Conservation (phyloP, 2,329 filamentous ascomycete genomes). For the Pyricularia sp. region DNA sequence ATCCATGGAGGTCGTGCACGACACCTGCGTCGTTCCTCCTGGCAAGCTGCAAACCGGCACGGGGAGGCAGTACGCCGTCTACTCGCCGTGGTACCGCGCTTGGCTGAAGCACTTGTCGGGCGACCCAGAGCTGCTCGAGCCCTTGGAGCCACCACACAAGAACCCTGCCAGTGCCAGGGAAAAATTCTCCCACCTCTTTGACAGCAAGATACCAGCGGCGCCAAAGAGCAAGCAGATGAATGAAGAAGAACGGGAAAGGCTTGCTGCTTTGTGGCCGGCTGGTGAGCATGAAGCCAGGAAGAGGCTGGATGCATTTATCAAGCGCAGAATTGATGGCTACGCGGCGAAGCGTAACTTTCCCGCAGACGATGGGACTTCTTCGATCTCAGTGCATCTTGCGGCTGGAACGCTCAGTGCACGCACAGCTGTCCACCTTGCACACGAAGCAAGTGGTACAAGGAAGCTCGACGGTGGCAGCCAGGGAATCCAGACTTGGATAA, state of each 20-base stretch:
- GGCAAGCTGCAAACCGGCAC: slow-evolving; percentile 55
- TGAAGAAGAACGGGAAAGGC: slow-evolving; percentile 47
- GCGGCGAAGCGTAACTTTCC: slow-evolving; percentile 58
- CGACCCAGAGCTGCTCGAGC: slow-evolving; percentile 56
- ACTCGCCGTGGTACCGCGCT: slow-evolving; percentile 69
- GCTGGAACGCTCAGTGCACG: slow-evolving; percentile 56
- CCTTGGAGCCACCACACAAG: slow-evolving; percentile 44
- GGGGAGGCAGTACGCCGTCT: slow-evolving; percentile 77
- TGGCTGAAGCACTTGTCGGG: slow-evolving; percentile 68
- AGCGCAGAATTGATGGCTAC: slow-evolving; percentile 54
- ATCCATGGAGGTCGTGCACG: slow-evolving; percentile 63
- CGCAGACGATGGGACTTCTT: slow-evolving; percentile 51
- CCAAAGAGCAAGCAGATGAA: slow-evolving; percentile 55
- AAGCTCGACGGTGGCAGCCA: slow-evolving; percentile 56
- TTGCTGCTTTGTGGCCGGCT: slow-evolving; percentile 57
- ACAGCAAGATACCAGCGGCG: slow-evolving; percentile 46
- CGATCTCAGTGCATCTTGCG: slow-evolving; percentile 62
- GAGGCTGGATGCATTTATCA: slow-evolving; percentile 58
- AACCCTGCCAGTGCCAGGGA: slow-evolving; percentile 38
- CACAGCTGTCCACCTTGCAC: slow-evolving; percentile 52
- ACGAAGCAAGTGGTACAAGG: slow-evolving; percentile 51
- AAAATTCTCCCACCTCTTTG: slow-evolving; percentile 48
- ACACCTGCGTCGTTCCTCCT: slow-evolving; percentile 75
- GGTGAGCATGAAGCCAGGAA: slow-evolving; percentile 52
- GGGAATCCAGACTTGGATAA: slow-evolving; percentile 67